phyloP scores from a whole-genome alignment of 169 alveolate genomes.

The Plasmodium malariae region DNA sequence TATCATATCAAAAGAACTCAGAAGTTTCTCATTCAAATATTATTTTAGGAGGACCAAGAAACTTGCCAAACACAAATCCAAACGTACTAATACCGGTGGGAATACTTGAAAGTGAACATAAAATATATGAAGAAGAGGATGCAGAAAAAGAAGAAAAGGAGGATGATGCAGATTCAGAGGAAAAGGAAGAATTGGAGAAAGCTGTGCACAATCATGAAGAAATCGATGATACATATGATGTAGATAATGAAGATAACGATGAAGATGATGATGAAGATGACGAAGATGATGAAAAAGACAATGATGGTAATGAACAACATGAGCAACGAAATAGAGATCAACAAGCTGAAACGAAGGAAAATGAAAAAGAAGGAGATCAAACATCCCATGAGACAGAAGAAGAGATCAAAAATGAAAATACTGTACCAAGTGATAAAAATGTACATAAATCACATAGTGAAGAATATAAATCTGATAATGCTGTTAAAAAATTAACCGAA shows the following conservation, averaged over 20 bases:
- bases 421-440: not conserved
- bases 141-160: not conserved
- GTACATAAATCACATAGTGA: not conserved
- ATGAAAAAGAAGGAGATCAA: not conserved
- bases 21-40: too few species aligned
- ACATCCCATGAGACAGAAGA: too few species aligned
- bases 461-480: not conserved
- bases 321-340: not conserved
- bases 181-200: not conserved
- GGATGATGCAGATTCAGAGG: not conserved
- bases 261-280: not conserved
- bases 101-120: too few species aligned
- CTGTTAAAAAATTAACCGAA: not conserved
- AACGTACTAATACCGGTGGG: too few species aligned
- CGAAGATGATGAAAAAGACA: not conserved
- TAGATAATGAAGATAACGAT: not conserved
- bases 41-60: too few species aligned
- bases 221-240: not conserved
- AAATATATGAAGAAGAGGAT: not conserved
- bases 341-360: not conserved
- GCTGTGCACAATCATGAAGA: not conserved
- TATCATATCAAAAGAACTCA: too few species aligned
- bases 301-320: not conserved
- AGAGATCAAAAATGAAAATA: not conserved
- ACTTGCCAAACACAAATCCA: too few species aligned